These are phyloP conservation scores for Tulasnella sp. DNA, from an alignment of 768 basidiomycete species.

Conservation along the genomic window DNA sequence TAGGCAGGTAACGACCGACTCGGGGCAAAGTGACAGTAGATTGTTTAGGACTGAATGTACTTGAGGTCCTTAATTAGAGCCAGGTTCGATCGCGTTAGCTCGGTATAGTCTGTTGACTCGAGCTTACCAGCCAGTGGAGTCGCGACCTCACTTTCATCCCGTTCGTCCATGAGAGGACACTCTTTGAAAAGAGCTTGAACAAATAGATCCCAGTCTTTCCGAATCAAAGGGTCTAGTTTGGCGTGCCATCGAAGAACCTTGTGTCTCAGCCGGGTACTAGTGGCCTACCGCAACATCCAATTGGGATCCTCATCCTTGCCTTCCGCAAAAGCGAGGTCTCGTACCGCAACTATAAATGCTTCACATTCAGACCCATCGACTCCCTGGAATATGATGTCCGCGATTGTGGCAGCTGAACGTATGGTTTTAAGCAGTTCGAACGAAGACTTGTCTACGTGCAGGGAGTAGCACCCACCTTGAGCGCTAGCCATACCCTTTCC, in stretches of 20 bases:
- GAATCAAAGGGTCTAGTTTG: neutral
- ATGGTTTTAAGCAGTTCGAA: no score
- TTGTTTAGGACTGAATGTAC: neutral
- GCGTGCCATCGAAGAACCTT: neutral
- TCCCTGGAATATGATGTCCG: neutral
- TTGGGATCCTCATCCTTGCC: neutral
- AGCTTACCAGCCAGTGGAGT: neutral
- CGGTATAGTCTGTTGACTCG: neutral
- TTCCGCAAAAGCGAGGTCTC: neutral
- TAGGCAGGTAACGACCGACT: no score
- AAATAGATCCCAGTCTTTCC: no score
- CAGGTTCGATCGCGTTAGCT: neutral
- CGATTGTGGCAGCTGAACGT: neutral
- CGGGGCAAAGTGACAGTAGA: neutral
- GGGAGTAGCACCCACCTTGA: no score
- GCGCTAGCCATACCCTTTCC: no score
- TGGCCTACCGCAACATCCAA: no score
- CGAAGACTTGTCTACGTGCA: no score
- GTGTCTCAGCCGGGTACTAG: neutral
- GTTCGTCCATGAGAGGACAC: neutral
- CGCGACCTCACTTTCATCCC: neutral
- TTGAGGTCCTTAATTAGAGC: neutral
- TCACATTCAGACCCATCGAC: neutral
- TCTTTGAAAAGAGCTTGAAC: neutral
- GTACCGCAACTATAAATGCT: neutral